Percentiles rank a stretch among this genome's conserved stretches.
These are phyloP conservation scores for Leishmania mexicana DNA, from an alignment of 208 protist species.

Conservation along the genomic window DNA sequence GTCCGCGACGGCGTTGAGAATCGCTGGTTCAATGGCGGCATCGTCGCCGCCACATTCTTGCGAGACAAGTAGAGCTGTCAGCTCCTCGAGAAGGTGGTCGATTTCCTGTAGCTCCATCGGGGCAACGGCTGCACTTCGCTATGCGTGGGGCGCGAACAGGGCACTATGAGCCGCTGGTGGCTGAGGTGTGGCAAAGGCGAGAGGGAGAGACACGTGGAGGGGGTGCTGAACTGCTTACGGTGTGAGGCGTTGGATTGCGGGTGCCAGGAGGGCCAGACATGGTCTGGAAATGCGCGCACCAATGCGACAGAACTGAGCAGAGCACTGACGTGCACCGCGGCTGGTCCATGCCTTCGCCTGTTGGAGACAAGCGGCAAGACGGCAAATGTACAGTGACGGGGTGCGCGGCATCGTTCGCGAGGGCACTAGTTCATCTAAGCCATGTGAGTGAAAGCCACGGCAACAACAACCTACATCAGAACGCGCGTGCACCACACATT, in stretches of 20 bases:
- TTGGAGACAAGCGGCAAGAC: neutral
- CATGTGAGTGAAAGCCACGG: neutral
- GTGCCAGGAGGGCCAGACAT: neutral
- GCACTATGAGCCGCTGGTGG: neutral
- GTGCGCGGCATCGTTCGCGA: neutral
- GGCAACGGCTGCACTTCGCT: neutral
- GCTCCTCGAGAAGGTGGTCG: conserved; percentile 14
- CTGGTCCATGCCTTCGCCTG: neutral
- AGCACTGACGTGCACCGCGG: neutral
- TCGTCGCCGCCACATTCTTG: neutral
- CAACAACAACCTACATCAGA: neutral
- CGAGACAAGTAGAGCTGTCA: conserved; percentile 6
- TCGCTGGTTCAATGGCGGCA: conserved; percentile 6
- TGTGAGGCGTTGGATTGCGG: neutral
- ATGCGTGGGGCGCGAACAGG: neutral
- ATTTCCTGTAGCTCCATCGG: conserved; percentile 15
- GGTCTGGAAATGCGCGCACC: neutral
- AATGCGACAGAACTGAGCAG: neutral
- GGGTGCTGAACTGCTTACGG: neutral
- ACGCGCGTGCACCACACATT: neutral
- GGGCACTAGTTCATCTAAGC: neutral
- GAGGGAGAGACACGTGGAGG: neutral
- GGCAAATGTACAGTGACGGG: neutral
- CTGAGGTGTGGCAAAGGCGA: neutral
- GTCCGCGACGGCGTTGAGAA: conserved; percentile 30